Conservation (phyloP, 768 basidiomycete genomes). For the Sistotremastrum suecicum region DNA sequence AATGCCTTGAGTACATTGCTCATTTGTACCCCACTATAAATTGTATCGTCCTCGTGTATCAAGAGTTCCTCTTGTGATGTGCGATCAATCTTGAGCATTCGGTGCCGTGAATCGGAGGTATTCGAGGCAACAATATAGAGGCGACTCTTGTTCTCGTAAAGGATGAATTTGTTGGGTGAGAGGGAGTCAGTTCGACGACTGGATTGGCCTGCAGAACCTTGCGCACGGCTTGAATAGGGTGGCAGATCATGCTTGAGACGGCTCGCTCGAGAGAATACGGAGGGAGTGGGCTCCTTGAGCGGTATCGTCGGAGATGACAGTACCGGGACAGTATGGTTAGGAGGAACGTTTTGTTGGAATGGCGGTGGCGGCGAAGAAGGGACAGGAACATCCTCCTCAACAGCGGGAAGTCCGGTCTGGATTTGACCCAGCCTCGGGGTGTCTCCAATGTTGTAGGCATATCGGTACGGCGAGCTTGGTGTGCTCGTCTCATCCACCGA, state of each 20-base stretch:
- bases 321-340: too few relatives aligned
- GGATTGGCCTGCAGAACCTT: constrained; percentile 1
- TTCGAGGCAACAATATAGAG: constrained; percentile 91
- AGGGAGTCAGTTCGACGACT: constrained; percentile 7
- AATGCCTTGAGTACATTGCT: constrained; percentile 86
- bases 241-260: neutral
- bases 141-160: constrained; percentile 85
- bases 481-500: too few relatives aligned
- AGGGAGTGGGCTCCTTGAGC: constrained; percentile 6
- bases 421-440: too few relatives aligned
- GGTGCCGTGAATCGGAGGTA: constrained; percentile 73
- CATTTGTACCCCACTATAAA: constrained; percentile 85
- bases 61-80: constrained; percentile 60
- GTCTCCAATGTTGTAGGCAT: too few relatives aligned
- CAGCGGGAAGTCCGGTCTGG: too few relatives aligned
- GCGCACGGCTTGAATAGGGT: neutral
- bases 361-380: too few relatives aligned
- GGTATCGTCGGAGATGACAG: neutral
- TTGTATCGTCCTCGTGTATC: constrained; percentile 66
- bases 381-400: too few relatives aligned
- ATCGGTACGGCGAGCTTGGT: too few relatives aligned
- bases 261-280: constrained; percentile 1
- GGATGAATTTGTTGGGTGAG: constrained; percentile 66
- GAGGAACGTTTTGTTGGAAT: too few relatives aligned
- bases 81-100: constrained; percentile 88